Conservation (phyloP, 2,329 filamentous ascomycete species). For the Alternaria sp. region DNA sequence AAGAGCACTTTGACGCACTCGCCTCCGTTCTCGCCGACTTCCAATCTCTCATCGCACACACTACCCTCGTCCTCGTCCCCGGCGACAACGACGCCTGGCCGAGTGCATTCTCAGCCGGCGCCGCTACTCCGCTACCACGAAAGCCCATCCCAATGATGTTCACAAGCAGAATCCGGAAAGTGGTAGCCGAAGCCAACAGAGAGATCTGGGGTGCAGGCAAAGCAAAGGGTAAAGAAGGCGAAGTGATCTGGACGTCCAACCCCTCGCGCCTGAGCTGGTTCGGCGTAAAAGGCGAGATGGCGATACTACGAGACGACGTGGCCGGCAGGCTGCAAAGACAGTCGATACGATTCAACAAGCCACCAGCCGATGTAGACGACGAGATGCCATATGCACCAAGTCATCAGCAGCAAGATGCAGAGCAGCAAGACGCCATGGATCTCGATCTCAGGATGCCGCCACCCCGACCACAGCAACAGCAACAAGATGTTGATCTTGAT, state of each 20-base stretch:
- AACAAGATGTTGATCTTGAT: conserved; percentile 33
- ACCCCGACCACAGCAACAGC: conserved; percentile 13
- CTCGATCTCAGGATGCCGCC: conserved; percentile 45
- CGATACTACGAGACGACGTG: conserved; percentile 87
- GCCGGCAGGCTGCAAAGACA: conserved; percentile 78
- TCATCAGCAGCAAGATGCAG: conserved; percentile 11
- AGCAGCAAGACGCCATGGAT: conserved; percentile 52
- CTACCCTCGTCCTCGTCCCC: conserved; percentile 90
- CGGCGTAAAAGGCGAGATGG: conserved; percentile 84
- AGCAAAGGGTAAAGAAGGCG: conserved; percentile 63
- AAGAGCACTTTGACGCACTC: conserved; percentile 91
- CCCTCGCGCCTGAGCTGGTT: conserved; percentile 84
- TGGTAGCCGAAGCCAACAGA: conserved; percentile 78
- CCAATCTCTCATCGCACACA: conserved; percentile 75
- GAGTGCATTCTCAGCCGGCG: conserved; percentile 80
- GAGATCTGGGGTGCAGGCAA: conserved; percentile 61
- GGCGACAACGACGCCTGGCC: conserved; percentile 98
- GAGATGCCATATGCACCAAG: conserved; percentile 26
- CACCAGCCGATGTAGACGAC: conserved; percentile 46
- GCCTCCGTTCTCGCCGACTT: conserved; percentile 85
- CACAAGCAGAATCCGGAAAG: conserved; percentile 82
- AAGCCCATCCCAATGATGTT: conserved; percentile 85
- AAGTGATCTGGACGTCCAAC: conserved; percentile 88
- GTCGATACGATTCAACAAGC: conserved; percentile 71
- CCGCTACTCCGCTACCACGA: conserved; percentile 72